Base-by-base conservation (phyloP, 306 rosid genomes). In the Prunus armeniaca region DNA sequence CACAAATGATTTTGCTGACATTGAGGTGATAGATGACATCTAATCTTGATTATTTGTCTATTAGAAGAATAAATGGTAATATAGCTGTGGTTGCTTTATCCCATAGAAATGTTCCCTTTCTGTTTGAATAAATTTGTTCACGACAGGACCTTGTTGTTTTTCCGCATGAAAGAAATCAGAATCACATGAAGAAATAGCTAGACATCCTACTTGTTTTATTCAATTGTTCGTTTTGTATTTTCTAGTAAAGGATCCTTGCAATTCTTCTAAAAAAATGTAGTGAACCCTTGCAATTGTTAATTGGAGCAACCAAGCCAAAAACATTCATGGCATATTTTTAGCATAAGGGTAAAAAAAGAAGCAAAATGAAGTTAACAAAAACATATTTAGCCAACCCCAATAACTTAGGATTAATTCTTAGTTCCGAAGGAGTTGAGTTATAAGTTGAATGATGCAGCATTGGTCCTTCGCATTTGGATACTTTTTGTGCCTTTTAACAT, bases 1-100 rank as follows among this genome's bases (percentile, higher is more conserved):
- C 22, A 84, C 97, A 3, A 95, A 90, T 60, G 98, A 95, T 54
- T 88, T 82, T 77, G 86, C 97, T 34, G 93, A 89, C 73, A 90
- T 92, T 63, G 98, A 95, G 98, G 98, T 92, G 63, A 69, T 55
- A 13, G 0, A 50, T 72, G 34, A 65, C 64, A 60, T 15, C 72
- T 64, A 72, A 49, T 54, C 69, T 82, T 82, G 69, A 46, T 76
- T 73, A 69, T 55, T 76, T 64, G 69, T 55, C 47, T 64, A 30
- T 3, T 71, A 30, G 32, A 62, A 62, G 25, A 65, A 50, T 60
- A 62, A 75, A n/a, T 69, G 52, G 65, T 56, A 73, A 19, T 50
- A 52, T 9, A 47, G 65, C 18, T 80, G 69, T 27, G 75, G 61
- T 56, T 43, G 4, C 49, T 13, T 67, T 13, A 14, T 34, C 5